Percentiles rank a stretch among this genome's conserved stretches.
phyloP scores from a whole-genome alignment of 441 rosid genomes.

The Dalechampia spathulata region DNA sequence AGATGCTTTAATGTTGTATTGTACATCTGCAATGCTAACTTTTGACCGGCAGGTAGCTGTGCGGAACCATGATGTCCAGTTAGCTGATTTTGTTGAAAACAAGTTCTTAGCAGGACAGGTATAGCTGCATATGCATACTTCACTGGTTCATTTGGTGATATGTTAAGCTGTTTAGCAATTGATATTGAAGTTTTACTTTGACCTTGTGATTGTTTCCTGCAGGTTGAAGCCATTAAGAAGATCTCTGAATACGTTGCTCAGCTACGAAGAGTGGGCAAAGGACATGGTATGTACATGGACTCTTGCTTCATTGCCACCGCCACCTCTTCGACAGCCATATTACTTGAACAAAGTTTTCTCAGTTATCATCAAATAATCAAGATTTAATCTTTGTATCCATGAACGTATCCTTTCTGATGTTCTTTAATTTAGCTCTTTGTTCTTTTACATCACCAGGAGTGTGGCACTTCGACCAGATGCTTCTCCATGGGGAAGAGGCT shows the following conservation, averaged over 20 bases:
- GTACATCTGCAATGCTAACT: neutral
- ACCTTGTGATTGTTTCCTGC: neutral
- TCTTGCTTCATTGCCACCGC: neutral
- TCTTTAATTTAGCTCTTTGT: no score
- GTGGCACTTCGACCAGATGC: no score
- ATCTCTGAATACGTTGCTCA: slow-evolving; percentile 56
- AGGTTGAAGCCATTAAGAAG: slow-evolving; percentile 63
- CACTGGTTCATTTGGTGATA: neutral
- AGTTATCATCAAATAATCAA: neutral
- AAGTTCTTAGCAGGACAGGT: slow-evolving; percentile 75
- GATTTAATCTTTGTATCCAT: neutral
- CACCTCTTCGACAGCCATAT: neutral
- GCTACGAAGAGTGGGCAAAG: slow-evolving; percentile 59
- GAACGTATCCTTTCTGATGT: neutral
- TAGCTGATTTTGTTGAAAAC: slow-evolving; percentile 62
- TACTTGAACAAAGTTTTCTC: no score
- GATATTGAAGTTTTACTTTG: neutral
- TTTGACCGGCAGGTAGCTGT: slow-evolving; percentile 44
- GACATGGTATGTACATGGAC: slow-evolving; percentile 44
- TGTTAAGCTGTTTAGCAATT: no score
- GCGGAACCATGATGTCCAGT: slow-evolving; percentile 51
- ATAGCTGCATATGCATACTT: slow-evolving; percentile 5
- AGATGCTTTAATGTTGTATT: neutral
- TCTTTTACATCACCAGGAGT: no score
- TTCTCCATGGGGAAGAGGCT: no score